Conservation (phyloP, 306 rosid genomes). For the Malus asiatica region DNA sequence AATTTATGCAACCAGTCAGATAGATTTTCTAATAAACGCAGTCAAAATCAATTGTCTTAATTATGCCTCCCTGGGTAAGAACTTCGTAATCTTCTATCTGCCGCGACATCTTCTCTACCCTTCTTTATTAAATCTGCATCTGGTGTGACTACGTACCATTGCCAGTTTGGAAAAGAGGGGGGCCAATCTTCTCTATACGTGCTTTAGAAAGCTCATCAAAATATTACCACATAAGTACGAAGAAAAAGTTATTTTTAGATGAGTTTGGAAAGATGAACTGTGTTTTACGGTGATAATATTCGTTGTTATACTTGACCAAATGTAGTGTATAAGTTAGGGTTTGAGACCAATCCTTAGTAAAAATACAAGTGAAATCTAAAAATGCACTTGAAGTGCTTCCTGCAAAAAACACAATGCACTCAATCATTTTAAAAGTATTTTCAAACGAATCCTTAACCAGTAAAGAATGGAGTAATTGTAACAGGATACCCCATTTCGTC, state of each 20-base stretch:
- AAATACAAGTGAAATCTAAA: too few relatives aligned
- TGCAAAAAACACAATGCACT: accelerated
- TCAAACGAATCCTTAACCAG: not conserved
- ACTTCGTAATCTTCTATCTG: slow-evolving; percentile 59
- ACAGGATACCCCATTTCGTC: slow-evolving; percentile 44
- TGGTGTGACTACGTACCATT: slow-evolving; percentile 13
- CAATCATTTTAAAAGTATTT: too few relatives aligned
- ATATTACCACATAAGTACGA: not conserved
- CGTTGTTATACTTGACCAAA: not conserved
- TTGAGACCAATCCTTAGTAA: too few relatives aligned
- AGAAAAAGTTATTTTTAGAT: not conserved
- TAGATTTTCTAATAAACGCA: not conserved
- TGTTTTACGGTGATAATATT: not conserved
- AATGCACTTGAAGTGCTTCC: too few relatives aligned
- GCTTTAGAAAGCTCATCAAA: slow-evolving; percentile 29
- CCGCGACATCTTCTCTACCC: slow-evolving; percentile 32
- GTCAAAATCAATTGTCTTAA: not conserved
- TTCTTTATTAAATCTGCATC: slow-evolving; percentile 33
- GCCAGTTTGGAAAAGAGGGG: slow-evolving; percentile 42
- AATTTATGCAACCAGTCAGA: not conserved
- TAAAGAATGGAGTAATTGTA: slow-evolving; percentile 2
- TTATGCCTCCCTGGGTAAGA: slow-evolving; percentile 17
- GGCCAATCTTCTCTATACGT: slow-evolving; percentile 45
- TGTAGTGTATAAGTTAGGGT: not conserved
- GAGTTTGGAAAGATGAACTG: slow-evolving; percentile 12